Conservation (phyloP, 2,329 filamentous ascomycete genomes). For the Pseudogymnoascus sp. region DNA sequence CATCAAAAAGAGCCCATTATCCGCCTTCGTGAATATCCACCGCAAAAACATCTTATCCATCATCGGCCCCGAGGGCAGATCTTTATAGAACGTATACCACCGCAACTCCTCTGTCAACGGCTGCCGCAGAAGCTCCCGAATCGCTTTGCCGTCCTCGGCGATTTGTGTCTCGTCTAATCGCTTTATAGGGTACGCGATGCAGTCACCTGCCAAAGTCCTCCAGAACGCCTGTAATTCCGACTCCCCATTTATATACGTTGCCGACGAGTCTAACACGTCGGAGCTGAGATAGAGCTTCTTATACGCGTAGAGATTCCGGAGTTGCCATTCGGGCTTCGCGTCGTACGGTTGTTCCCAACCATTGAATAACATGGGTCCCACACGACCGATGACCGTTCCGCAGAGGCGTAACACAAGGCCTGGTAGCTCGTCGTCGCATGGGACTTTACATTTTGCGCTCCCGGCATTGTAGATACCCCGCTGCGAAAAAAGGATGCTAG, state of each 20-base stretch:
- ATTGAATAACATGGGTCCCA: background rate
- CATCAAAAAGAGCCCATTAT: conserved; percentile 8
- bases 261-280: background rate
- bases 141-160: background rate
- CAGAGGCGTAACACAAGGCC: background rate
- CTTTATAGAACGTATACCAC: background rate
- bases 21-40: conserved; percentile 3
- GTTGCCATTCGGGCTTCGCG: background rate
- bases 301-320: background rate
- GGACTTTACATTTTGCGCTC: background rate
- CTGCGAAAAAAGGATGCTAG: conserved; percentile 1
- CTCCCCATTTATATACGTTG: conserved; percentile 1
- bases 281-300: background rate
- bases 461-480: conserved; percentile 4
- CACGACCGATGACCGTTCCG: background rate
- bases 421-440: background rate
- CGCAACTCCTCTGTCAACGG: background rate
- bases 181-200: conserved; percentile 12
- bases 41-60: background rate
- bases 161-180: background rate
- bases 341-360: background rate
- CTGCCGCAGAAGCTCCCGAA: background rate
- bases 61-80: background rate
- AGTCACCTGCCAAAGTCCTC: conserved; percentile 14
- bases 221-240: conserved; percentile 10